A percentile compares a stretch with the other conserved stretches of the same genome.
phyloP scores from a whole-genome alignment of 306 rosid species.

The Rosa lucieae region DNA sequence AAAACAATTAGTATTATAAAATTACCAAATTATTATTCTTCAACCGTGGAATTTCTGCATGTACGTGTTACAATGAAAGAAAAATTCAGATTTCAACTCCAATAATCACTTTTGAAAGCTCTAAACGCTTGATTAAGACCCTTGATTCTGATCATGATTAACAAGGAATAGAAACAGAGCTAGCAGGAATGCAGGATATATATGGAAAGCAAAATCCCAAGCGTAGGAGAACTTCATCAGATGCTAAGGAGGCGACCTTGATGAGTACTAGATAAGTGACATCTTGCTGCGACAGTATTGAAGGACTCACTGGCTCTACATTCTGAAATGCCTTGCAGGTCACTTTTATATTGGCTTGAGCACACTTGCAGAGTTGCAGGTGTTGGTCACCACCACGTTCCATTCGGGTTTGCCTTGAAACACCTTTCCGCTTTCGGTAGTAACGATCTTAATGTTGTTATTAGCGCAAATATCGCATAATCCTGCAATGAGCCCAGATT shows the following conservation, averaged over 20 bases:
- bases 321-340: slow-evolving; percentile 21
- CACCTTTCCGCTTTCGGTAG: slow-evolving; percentile 42
- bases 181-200: neutral
- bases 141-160: neutral
- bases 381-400: slow-evolving; percentile 56
- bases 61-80: neutral
- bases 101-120: neutral
- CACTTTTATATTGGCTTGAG: slow-evolving; percentile 33
- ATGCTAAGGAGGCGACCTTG: neutral
- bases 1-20: too few relatives aligned
- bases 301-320: neutral
- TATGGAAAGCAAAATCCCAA: neutral
- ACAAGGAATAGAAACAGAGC: neutral
- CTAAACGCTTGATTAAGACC: neutral
- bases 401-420: slow-evolving; percentile 51
- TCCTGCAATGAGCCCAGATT: slow-evolving; percentile 34
- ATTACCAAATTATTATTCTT: neutral
- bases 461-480: slow-evolving; percentile 30
- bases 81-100: neutral
- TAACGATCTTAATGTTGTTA: slow-evolving; percentile 50
- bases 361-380: slow-evolving; percentile 10
- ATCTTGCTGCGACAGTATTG: neutral
- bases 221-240: neutral
- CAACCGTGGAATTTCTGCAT: neutral
- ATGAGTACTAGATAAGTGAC: neutral